phyloP scores from a whole-genome alignment of 108 stramenopile genomes.

The Pseudonitzschia delicatissima region DNA sequence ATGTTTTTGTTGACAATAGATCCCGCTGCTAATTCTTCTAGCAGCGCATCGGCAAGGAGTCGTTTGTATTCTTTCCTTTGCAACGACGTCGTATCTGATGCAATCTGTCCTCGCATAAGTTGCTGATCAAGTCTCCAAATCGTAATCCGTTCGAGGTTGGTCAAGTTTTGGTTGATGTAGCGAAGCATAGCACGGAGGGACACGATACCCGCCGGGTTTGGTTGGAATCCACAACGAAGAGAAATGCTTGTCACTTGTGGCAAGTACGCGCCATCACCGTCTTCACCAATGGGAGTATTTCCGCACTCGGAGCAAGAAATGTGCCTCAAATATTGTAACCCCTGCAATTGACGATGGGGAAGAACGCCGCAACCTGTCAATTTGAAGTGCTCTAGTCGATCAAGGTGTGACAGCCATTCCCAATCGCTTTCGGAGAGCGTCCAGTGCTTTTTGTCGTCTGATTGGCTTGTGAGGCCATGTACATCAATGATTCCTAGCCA shows the following conservation, averaged over 20 bases:
- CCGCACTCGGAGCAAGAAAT: neutral
- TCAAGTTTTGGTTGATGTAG: neutral
- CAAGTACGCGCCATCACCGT: neutral
- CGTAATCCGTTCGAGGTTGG: neutral
- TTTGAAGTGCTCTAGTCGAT: neutral
- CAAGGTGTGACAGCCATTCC: neutral
- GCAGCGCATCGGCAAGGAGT: neutral
- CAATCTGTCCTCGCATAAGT: no score
- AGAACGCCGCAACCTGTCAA: neutral
- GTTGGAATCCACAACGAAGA: neutral
- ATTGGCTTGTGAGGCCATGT: neutral
- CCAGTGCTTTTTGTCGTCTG: neutral
- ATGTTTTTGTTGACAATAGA: neutral
- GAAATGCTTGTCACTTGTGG: neutral
- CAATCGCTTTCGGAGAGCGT: neutral
- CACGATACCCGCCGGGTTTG: neutral
- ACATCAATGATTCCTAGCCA: neutral
- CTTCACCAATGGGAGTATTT: neutral
- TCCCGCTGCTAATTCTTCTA: neutral
- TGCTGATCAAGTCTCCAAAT: constrained; percentile 1
- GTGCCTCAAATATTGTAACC: neutral
- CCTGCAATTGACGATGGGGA: neutral
- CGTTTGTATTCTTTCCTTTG: neutral
- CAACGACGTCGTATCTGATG: neutral
- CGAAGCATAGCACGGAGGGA: neutral